Conservation (phyloP, 495 filamentous ascomycete species). For the Daldinia bambusicola region DNA sequence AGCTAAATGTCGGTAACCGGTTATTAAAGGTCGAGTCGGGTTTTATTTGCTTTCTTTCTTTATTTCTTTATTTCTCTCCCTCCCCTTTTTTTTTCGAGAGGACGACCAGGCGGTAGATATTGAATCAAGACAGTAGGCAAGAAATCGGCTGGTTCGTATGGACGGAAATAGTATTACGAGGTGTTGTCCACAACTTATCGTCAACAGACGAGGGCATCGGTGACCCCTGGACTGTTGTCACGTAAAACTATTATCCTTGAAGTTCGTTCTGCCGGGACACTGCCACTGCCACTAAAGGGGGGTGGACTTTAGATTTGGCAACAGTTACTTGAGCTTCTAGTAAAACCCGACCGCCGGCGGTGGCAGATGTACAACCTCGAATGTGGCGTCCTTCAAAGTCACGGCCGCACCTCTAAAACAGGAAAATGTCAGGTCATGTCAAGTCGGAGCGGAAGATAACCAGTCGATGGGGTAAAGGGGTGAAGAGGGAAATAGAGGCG, state of each 20-base stretch:
- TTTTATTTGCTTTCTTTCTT: background rate
- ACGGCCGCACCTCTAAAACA: conserved; percentile 17
- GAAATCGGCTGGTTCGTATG: conserved; percentile 22
- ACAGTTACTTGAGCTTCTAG: conserved; percentile 19
- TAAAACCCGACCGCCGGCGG: conserved; percentile 30
- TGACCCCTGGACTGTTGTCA: background rate
- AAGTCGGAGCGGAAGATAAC: conserved; percentile 6
- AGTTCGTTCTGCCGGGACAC: conserved; percentile 1
- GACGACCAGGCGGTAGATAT: conserved; percentile 29
- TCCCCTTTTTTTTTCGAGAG: conserved; percentile 3
- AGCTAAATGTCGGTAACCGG: conserved; percentile 17
- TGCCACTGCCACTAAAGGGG: conserved; percentile 3
- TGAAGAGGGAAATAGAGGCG: conserved; percentile 1
- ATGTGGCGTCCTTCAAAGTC: conserved; percentile 6
- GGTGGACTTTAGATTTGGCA: conserved; percentile 11
- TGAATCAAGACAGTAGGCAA: conserved; percentile 9
- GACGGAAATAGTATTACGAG: conserved; percentile 22
- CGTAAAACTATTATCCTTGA: conserved; percentile 2
- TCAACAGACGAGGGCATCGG: conserved; percentile 34
- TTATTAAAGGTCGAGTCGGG: conserved; percentile 22
- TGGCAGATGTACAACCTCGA: conserved; percentile 18
- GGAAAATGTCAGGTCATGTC: conserved; percentile 23
- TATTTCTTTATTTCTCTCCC: too few relatives aligned
- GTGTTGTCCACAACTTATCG: conserved; percentile 20
- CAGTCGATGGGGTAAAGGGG: conserved; percentile 3